Evolutionary conservation across 257 asterid species (phyloP), one percentile per base, ranked within the genome.

Genomic region (Solanum arcanum): DNA sequence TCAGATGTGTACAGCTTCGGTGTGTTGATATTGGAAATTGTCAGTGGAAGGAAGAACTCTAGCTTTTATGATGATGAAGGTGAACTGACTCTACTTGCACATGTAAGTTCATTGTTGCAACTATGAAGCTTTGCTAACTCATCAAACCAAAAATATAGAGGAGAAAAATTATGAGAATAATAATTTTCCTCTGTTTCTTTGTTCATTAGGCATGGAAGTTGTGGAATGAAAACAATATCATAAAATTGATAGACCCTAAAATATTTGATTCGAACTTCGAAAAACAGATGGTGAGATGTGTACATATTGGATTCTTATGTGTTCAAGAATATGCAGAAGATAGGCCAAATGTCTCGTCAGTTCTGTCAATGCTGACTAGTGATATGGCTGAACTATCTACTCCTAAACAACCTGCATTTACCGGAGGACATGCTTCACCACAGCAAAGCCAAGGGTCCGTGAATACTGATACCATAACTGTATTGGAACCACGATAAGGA

Each of bases 1-100:
- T 91, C 97, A 14, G 97, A 95, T 81, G 92, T 93, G n/a, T 95
- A 90, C 87, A 93, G 95, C 91, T 92, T 93, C 4, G 97, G 97
- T 75, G 94, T 95, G 49, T 70, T 95, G 86, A 87, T 95, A 49
- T 78, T 95, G 7, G 96, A 95, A 94, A 93, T 95, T 86, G 90
- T 84, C 8, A 89, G 90, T 14, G 98, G 97, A 76, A 92, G 88
- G 89, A 90, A 88, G 91, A 94, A 91, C 86, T 82, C 92, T 4
- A 89, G 92, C 37, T 90, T 90, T 86, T 27, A 64, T 44, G 37
- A 84, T 9, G 87, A 87, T 2, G 93, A 89, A 37, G 73, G 88
- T 84, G 88, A 91, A 64, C 84, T 89, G 83, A 92, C 91, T 87
- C 96, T 95, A 23, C 49, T 92, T 47, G 93, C 90, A 93, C 92